These are phyloP conservation scores for Fistulifera pelliculosa DNA, from an alignment of 108 stramenopile species.

Conservation along the genomic window DNA sequence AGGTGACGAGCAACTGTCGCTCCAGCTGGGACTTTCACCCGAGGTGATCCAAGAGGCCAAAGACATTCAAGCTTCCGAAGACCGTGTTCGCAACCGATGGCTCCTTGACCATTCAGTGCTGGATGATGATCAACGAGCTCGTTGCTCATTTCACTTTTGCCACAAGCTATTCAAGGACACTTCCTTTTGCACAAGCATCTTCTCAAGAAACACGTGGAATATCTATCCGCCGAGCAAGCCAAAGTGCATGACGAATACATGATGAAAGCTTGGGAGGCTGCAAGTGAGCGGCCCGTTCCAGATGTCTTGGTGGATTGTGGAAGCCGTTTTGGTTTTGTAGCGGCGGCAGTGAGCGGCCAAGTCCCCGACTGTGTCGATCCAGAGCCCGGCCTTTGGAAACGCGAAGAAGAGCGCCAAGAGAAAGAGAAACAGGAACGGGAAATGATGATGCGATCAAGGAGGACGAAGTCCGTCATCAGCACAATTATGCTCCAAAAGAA, in stretches of 20 bases:
- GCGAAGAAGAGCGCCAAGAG: conserved; percentile 54
- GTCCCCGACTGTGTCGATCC: conserved; percentile 63
- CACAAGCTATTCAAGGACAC: conserved; percentile 84
- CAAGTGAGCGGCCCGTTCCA: conserved; percentile 71
- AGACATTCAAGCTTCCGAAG: conserved; percentile 38
- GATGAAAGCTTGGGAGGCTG: conserved; percentile 81
- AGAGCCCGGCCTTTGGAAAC: conserved; percentile 70
- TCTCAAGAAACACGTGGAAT: conserved; percentile 76
- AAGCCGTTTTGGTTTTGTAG: conserved; percentile 42
- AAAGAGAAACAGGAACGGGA: conserved; percentile 27
- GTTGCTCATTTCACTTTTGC: conserved; percentile 83
- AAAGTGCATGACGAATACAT: conserved; percentile 75
- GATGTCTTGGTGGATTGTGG: conserved; percentile 77
- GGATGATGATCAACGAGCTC: conserved; percentile 75
- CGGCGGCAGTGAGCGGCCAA: conserved; percentile 48
- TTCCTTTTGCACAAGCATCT: conserved; percentile 76
- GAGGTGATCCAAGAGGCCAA: conserved; percentile 42
- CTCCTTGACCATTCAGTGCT: conserved; percentile 57
- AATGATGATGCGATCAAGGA: conserved; percentile 8
- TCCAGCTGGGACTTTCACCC: conserved; percentile 8
- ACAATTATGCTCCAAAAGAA: conserved; percentile 14
- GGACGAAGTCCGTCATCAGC: conserved; percentile 12
- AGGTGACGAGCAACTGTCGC: conserved; percentile 24
- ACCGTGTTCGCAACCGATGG: conserved; percentile 38
- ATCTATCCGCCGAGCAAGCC: conserved; percentile 62